These are phyloP conservation scores for Escovopsis weberi DNA, from an alignment of 2,329 filamentous ascomycete genomes.

Conservation along the genomic window DNA sequence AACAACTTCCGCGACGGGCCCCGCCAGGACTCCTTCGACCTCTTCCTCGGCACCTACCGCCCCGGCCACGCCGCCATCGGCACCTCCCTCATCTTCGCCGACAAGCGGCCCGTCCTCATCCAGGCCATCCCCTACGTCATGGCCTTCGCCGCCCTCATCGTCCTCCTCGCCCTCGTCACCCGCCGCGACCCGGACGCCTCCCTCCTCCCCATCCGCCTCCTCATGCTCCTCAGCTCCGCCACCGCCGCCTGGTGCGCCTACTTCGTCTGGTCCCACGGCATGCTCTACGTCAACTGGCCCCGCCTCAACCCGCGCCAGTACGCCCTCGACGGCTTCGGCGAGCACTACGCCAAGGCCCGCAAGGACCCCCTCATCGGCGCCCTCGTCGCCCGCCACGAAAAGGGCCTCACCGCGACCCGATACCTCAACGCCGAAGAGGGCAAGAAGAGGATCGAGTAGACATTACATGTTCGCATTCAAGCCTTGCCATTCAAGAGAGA, in stretches of 20 bases:
- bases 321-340: conserved; percentile 76
- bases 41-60: conserved; percentile 79
- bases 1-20: conserved; percentile 96
- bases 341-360: conserved; percentile 67
- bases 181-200: conserved; percentile 56
- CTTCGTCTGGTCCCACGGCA: conserved; percentile 74
- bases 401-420: conserved; percentile 68
- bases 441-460: conserved; percentile 90
- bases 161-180: conserved; percentile 61
- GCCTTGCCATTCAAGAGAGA: neutral
- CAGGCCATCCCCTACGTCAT: conserved; percentile 90
- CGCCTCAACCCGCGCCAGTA: conserved; percentile 83
- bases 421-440: conserved; percentile 86
- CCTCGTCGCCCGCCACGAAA: conserved; percentile 55
- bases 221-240: conserved; percentile 63
- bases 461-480: too few species aligned
- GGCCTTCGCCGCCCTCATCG: conserved; percentile 71
- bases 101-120: conserved; percentile 72
- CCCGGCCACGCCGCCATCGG: conserved; percentile 59
- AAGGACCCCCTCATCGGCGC: conserved; percentile 71
- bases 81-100: conserved; percentile 61
- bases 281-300: conserved; percentile 97
- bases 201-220: conserved; percentile 68
- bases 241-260: conserved; percentile 56
- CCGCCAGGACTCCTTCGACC: conserved; percentile 85